These are phyloP conservation scores for Xerocomellus chrysenteron DNA, from an alignment of 768 basidiomycete genomes.

Conservation along the genomic window DNA sequence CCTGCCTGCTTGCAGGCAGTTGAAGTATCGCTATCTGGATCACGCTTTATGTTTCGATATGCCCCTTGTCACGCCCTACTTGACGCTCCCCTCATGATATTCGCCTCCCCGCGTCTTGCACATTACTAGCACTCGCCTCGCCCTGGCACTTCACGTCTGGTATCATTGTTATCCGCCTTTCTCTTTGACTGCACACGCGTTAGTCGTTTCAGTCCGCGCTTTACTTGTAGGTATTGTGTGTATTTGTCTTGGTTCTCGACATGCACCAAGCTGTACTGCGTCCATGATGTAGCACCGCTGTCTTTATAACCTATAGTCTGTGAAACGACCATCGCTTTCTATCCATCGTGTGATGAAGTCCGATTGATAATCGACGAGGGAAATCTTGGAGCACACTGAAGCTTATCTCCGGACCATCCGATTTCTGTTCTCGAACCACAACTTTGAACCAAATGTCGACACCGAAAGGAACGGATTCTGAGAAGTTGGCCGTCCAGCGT, in stretches of 20 bases:
- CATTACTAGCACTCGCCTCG: constrained; percentile 15
- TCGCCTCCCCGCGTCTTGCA: constrained; percentile 2
- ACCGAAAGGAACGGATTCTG: constrained; percentile 15
- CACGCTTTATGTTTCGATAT: constrained; percentile 24
- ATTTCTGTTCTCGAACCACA: constrained; percentile 7
- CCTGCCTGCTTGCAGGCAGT: constrained; percentile 29
- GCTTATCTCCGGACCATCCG: constrained; percentile 1
- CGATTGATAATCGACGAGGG: constrained; percentile 8
- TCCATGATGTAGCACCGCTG: constrained; percentile 33
- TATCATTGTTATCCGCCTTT: constrained; percentile 20
- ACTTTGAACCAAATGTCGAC: constrained; percentile 16
- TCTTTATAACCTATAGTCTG: constrained; percentile 26
- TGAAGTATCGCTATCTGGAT: constrained; percentile 16
- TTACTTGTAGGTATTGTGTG: constrained; percentile 34
- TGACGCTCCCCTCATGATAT: constrained; percentile 14
- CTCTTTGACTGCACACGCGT: constrained; percentile 22
- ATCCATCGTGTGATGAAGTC: background rate
- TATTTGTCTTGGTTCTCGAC: constrained; percentile 29
- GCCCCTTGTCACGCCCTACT: constrained; percentile 24
- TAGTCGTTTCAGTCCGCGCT: constrained; percentile 25
- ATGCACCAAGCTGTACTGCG: constrained; percentile 31
- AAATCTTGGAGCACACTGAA: background rate
- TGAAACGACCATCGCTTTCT: constrained; percentile 25
- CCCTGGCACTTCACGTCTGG: constrained; percentile 22
- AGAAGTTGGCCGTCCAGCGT: constrained; percentile 42